Evolutionary conservation across 2,329 filamentous ascomycete species (phyloP).

Genomic region (Ophiosphaerella korrae): DNA sequence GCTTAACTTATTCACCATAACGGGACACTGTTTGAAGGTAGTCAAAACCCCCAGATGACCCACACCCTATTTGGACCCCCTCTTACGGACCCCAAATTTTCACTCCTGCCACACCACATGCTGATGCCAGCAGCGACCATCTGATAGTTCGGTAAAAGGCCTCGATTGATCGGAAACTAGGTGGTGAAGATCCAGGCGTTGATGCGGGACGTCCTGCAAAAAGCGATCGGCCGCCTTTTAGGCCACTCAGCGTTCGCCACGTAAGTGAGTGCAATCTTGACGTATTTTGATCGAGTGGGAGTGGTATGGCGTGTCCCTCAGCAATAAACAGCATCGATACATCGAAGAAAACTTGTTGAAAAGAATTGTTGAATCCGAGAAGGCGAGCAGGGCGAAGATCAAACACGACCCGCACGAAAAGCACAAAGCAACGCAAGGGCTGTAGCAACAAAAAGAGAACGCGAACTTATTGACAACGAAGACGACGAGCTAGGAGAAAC

Average conservation of each 20-base stretch:
- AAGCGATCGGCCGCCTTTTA: conserved; percentile 44
- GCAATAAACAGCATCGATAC: conserved; percentile 9
- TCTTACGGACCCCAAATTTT: conserved; percentile 13
- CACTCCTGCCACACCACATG: background rate
- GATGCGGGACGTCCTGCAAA: conserved; percentile 13
- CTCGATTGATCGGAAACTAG: conserved; percentile 18
- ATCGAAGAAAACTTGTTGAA: background rate
- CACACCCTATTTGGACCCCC: conserved; percentile 19
- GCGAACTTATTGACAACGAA: background rate
- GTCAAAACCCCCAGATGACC: conserved; percentile 34
- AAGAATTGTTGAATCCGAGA: background rate
- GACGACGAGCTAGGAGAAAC: background rate
- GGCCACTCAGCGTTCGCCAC: conserved; percentile 52
- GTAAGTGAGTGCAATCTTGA: conserved; percentile 36
- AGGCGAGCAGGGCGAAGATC: background rate
- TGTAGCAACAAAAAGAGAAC: background rate
- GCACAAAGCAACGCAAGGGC: background rate
- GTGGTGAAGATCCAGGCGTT: conserved; percentile 3
- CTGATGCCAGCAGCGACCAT: conserved; percentile 6
- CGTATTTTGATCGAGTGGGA: conserved; percentile 21
- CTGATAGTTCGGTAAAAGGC: conserved; percentile 4
- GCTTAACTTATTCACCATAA: conserved; percentile 37
- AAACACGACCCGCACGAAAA: background rate
- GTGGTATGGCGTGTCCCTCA: conserved; percentile 24
- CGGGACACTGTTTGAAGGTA: conserved; percentile 15